A percentile compares a stretch with the other conserved stretches of the same genome.
phyloP scores from a whole-genome alignment of 225 moss, liverwort and hornwort genomes.

The Sphagnum contortum region DNA sequence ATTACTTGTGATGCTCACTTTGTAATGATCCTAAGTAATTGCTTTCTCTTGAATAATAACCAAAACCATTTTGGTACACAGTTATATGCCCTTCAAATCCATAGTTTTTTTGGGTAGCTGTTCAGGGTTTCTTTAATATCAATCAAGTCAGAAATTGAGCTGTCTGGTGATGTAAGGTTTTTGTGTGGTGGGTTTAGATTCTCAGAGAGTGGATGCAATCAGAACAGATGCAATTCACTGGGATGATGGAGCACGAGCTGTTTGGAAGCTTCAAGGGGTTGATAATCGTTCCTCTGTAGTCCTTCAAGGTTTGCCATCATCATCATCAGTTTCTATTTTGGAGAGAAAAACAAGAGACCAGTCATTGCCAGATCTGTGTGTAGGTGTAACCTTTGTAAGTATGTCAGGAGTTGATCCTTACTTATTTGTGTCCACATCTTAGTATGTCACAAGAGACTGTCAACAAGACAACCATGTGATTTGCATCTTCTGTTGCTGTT shows the following conservation, averaged over 20 bases:
- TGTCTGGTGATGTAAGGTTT: slow-evolving; percentile 9
- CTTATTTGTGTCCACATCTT: too few species aligned
- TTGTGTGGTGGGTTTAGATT: slow-evolving; percentile 14
- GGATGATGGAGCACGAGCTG: slow-evolving; percentile 43
- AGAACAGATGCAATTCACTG: slow-evolving; percentile 43
- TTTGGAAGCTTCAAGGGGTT: slow-evolving; percentile 57
- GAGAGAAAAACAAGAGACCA: neutral
- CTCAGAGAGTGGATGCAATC: slow-evolving; percentile 38
- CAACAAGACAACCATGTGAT: too few species aligned
- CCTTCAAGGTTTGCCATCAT: slow-evolving; percentile 29
- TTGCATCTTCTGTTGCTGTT: too few species aligned
- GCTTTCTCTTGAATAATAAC: neutral
- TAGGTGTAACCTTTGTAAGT: neutral
- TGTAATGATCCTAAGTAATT: neutral
- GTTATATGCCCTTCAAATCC: neutral
- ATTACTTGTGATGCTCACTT: neutral
- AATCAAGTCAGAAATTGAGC: too few species aligned
- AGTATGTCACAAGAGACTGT: too few species aligned
- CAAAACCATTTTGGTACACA: neutral
- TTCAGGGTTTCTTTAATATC: too few species aligned
- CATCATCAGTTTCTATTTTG: neutral
- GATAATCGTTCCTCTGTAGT: slow-evolving; percentile 34
- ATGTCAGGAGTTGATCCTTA: neutral
- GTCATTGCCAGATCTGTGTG: neutral
- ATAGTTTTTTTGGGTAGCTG: neutral